phyloP scores from a whole-genome alignment of 768 basidiomycete species.

The Tulasnella sp. region DNA sequence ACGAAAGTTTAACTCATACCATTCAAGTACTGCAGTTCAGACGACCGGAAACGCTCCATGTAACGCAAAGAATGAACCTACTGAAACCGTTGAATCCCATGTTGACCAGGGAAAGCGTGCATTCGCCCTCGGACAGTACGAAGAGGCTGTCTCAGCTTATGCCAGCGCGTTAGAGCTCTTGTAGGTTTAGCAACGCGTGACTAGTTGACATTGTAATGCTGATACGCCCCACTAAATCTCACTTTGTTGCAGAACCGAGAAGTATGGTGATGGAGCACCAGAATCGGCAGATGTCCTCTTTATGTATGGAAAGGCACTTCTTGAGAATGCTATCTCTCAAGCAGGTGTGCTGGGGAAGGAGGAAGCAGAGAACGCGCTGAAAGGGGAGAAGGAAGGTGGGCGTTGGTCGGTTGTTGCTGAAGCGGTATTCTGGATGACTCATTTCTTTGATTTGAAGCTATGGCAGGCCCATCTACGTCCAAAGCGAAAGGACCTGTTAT shows the following conservation, averaged over 20 bases:
- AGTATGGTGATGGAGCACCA: conserved; percentile 66
- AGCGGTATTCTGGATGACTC: neutral
- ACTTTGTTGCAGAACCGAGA: conserved; percentile 42
- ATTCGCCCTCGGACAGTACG: conserved; percentile 74
- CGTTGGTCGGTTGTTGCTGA: neutral
- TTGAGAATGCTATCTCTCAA: conserved; percentile 84
- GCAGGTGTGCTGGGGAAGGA: conserved; percentile 84
- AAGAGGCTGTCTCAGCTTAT: conserved; percentile 74
- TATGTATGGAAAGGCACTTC: conserved; percentile 80
- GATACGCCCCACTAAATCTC: neutral
- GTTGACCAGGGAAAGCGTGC: conserved; percentile 78
- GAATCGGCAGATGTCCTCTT: conserved; percentile 82
- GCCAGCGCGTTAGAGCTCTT: conserved; percentile 69
- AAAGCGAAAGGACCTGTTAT: conserved; percentile 24
- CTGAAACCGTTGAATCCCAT: conserved; percentile 37
- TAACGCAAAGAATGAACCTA: conserved; percentile 13
- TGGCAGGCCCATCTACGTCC: conserved; percentile 9
- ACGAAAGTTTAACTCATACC: no score
- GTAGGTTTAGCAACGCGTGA: conserved; percentile 40
- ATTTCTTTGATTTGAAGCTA: neutral
- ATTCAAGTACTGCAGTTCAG: no score
- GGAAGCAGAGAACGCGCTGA: conserved; percentile 43
- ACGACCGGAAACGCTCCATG: no score
- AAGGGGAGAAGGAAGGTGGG: conserved; percentile 23
- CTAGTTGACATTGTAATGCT: neutral